Percentiles rank a stretch among this genome's conserved stretches.
Evolutionary conservation across 208 protist genomes (phyloP).

Genomic region (Trypanosoma avium): DNA sequence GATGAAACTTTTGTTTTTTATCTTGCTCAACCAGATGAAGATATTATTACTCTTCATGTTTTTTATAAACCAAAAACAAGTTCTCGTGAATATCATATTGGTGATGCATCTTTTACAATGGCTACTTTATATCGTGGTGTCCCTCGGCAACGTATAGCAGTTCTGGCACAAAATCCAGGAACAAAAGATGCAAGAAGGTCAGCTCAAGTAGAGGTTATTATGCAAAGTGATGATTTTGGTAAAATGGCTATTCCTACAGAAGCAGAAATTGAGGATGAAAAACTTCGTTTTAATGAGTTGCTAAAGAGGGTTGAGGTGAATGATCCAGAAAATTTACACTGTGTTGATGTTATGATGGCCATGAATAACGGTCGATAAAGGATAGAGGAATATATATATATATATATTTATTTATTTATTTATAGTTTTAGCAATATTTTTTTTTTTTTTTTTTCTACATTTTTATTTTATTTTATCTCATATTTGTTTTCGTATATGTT

Average conservation of each 20-base stretch:
- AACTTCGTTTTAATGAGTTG: conserved; percentile 59
- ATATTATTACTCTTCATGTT: conserved; percentile 89
- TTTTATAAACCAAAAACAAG: conserved; percentile 75
- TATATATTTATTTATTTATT: neutral
- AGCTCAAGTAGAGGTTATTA: conserved; percentile 63
- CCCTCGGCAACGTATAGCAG: conserved; percentile 69
- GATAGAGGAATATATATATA: conserved; percentile 41
- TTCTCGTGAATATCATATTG: conserved; percentile 77
- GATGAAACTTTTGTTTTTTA: conserved; percentile 88
- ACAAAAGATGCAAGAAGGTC: conserved; percentile 62
- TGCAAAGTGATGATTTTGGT: conserved; percentile 88
- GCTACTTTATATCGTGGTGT: conserved; percentile 75
- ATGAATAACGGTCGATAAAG: conserved; percentile 13
- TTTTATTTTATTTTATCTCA: neutral
- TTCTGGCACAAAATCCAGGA: conserved; percentile 77
- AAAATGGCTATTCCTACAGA: conserved; percentile 49
- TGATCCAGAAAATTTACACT: conserved; percentile 72
- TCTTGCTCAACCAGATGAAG: conserved; percentile 83
- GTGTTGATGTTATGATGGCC: conserved; percentile 78
- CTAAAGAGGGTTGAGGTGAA: conserved; percentile 52
- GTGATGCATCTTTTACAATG: conserved; percentile 87
- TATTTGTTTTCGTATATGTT: neutral
- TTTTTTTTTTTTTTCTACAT: neutral
- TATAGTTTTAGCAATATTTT: neutral
- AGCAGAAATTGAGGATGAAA: conserved; percentile 67